Conservation (phyloP, 768 basidiomycete species). For the Panus rudis region DNA sequence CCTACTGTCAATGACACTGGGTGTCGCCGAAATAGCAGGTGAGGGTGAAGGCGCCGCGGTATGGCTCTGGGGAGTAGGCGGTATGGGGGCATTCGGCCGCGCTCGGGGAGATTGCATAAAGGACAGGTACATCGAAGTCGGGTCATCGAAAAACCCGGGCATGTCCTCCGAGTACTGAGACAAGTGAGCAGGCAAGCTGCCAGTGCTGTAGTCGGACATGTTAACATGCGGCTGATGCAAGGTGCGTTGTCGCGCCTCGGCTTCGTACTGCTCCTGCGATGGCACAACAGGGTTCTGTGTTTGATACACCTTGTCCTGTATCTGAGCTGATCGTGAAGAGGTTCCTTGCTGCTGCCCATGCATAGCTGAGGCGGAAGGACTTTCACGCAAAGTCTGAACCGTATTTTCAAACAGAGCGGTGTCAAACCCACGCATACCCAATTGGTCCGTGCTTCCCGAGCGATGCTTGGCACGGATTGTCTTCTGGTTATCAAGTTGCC, state of each 20-base stretch:
- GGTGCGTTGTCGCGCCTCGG: no score
- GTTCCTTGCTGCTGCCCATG: slow-evolving; percentile 7
- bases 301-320: slow-evolving; percentile 3
- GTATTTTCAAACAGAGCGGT: slow-evolving; percentile 45
- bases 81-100: slow-evolving; percentile 70
- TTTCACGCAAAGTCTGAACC: slow-evolving; percentile 11
- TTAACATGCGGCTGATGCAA: no score
- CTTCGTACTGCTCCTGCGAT: slow-evolving; percentile 17
- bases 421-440: slow-evolving; percentile 55
- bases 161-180: slow-evolving; percentile 44
- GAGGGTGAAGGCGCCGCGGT: slow-evolving; percentile 71
- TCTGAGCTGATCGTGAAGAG: slow-evolving; percentile 18
- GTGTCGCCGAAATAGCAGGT: slow-evolving; percentile 49
- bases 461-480: slow-evolving; percentile 41
- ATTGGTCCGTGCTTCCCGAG: slow-evolving; percentile 53
- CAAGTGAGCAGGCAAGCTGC: slow-evolving; percentile 8
- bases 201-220: neutral
- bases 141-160: slow-evolving; percentile 52
- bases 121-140: slow-evolving; percentile 48
- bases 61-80: slow-evolving; percentile 72
- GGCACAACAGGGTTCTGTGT: neutral
- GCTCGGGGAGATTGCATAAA: slow-evolving; percentile 43
- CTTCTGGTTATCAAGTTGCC: slow-evolving; percentile 23
- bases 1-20: slow-evolving; percentile 30
- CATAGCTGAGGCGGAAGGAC: slow-evolving; percentile 16